Base-by-base conservation (phyloP, 192 early-diverging fungal species). In the Coemansia sp. region DNA sequence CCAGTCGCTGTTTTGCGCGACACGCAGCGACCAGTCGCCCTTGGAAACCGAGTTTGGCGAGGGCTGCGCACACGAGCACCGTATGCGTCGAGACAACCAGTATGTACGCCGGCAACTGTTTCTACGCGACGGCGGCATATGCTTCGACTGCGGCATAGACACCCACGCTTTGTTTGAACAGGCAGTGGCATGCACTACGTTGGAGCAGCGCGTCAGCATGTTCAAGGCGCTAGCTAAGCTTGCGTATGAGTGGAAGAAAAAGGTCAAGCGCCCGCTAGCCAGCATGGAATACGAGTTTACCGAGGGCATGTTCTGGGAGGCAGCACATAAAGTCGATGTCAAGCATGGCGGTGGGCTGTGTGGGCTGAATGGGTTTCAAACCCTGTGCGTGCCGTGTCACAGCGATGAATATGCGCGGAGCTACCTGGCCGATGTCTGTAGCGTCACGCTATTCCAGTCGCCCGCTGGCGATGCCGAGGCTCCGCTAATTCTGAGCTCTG, bases 281-380 rank as follows among this genome's bases (percentile, higher is more conserved):
- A 68, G 62, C 68, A 69, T 76, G 61, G 67, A 71, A 0, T 64
- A 61, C 39, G 56, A 48, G 14, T 82, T 82, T 35, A 70, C 55
- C n/a, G 34, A 61, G 33, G 79, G 79, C 23, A 76, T 77, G 79
- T 76, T 82, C 60, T 82, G 79, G 79, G 79, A 82, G 48, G 79
- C 79, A 2, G 79, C 79, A 0, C 79, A 82, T 37, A 59, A 55
- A 14, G 61, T 82, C 36, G 79, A 82, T 23, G 75, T 82, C 35
- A 66, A 66, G 60, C 68, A 73, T 12, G 79, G 79, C 39, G 79
- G 79, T 38, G 79, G 79, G 0, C 37, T 82, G 57, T 82, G 79
- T 59, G 75, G 79, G 1, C 79, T 82, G 1, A 70, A 70, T 26
- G 75, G 75, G 8, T 76, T 73, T 62, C 67, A 61, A 36, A 82